These are phyloP conservation scores for Torulaspora quercuum DNA, from an alignment of 805 yeast genomes.

Conservation along the genomic window DNA sequence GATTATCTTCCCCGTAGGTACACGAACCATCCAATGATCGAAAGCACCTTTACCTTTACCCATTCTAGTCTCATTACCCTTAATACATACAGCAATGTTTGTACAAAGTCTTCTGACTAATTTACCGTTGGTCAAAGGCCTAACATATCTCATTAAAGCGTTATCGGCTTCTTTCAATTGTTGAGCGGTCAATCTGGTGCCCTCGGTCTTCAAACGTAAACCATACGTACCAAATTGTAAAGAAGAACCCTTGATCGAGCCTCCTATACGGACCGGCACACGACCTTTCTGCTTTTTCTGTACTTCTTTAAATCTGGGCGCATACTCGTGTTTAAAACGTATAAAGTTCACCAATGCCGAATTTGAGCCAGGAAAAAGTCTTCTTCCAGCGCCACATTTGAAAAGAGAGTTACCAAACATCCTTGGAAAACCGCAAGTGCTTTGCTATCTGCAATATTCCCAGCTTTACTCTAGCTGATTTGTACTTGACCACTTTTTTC, in stretches of 20 bases:
- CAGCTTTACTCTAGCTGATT: too few species aligned
- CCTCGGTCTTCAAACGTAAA: conserved; percentile 82
- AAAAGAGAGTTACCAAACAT: not conserved
- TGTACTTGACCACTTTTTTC: too few species aligned
- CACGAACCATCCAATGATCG: conserved; percentile 95
- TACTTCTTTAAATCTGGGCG: conserved; percentile 63
- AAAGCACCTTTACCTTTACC: conserved; percentile 99
- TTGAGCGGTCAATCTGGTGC: conserved; percentile 77
- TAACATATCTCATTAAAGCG: conserved; percentile 75
- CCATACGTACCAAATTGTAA: conserved; percentile 82
- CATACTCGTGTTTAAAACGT: conserved; percentile 62
- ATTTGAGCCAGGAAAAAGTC: not conserved
- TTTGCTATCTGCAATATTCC: not conserved
- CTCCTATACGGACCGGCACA: conserved; percentile 91
- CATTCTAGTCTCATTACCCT: conserved; percentile 99
- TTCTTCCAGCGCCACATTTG: not conserved
- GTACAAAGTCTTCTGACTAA: conserved; percentile 79
- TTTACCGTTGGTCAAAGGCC: conserved; percentile 61
- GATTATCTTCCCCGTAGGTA: conserved; percentile 90
- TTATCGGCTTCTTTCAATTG: conserved; percentile 90
- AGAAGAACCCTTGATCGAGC: conserved; percentile 84
- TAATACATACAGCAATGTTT: conserved; percentile 85
- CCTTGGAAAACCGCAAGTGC: not conserved
- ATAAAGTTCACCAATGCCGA: conserved; percentile 3
- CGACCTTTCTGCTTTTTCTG: conserved; percentile 83